A percentile compares a stretch with the other conserved stretches of the same genome.
These are phyloP conservation scores for Macrophomina phaseolina DNA, from an alignment of 2,329 filamentous ascomycete species.

Conservation along the genomic window DNA sequence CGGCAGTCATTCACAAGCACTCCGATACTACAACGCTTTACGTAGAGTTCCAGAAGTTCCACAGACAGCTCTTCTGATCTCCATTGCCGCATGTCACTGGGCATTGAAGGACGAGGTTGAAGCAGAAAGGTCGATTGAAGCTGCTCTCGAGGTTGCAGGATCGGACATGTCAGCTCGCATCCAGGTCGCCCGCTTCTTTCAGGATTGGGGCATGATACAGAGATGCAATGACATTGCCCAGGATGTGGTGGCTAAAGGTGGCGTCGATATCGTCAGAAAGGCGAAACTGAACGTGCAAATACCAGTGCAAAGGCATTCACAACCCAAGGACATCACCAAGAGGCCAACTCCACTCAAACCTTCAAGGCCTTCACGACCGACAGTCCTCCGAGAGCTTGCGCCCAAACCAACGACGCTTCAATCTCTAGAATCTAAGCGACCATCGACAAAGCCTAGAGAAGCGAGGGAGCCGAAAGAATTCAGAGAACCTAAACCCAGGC, in stretches of 20 bases:
- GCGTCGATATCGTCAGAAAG: constrained; percentile 51
- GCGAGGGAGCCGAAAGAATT: constrained; percentile 6
- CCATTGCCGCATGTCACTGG: constrained; percentile 66
- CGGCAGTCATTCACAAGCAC: constrained; percentile 59
- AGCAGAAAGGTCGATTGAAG: constrained; percentile 79
- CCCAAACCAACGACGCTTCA: constrained; percentile 24
- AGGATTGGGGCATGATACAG: constrained; percentile 69
- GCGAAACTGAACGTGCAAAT: constrained; percentile 37
- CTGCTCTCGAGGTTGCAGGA: constrained; percentile 73
- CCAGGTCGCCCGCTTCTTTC: constrained; percentile 83
- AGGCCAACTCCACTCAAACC: neutral
- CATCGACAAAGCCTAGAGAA: neutral
- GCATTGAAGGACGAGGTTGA: constrained; percentile 66
- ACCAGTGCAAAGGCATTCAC: neutral
- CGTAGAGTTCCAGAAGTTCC: constrained; percentile 53
- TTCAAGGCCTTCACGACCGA: neutral
- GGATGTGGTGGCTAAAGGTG: constrained; percentile 74
- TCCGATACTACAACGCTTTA: constrained; percentile 63
- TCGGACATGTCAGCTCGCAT: constrained; percentile 77
- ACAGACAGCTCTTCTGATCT: constrained; percentile 44
- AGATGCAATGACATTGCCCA: constrained; percentile 48
- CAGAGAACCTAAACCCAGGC: constrained; percentile 15
- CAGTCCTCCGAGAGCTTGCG: constrained; percentile 5
- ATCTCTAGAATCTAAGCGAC: constrained; percentile 16
- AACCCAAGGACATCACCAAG: neutral